These are phyloP conservation scores for Tremellales sp. DNA, from an alignment of 1,284 basidiomycete genomes.

Conservation along the genomic window DNA sequence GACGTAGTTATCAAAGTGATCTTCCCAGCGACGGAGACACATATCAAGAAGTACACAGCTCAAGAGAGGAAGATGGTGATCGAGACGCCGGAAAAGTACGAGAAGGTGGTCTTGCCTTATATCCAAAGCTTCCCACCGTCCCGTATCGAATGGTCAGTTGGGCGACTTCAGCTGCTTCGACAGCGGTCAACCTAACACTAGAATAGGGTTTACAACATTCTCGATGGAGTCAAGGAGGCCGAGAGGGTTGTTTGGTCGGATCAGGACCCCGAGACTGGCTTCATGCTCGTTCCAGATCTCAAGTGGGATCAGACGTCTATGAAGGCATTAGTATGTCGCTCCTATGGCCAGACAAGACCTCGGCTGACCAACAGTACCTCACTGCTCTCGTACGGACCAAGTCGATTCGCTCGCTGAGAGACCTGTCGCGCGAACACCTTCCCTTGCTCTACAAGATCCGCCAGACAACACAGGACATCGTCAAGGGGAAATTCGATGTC, in stretches of 20 bases:
- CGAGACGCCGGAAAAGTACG: slow-evolving; percentile 75
- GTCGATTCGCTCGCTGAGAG: slow-evolving; percentile 63
- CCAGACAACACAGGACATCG: slow-evolving; percentile 58
- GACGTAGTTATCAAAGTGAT: slow-evolving; percentile 61
- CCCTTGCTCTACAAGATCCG: slow-evolving; percentile 64
- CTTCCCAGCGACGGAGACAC: slow-evolving; percentile 74
- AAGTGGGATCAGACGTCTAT: slow-evolving; percentile 82
- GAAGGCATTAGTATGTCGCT: slow-evolving; percentile 42
- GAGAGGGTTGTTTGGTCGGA: slow-evolving; percentile 70
- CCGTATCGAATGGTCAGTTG: slow-evolving; percentile 71
- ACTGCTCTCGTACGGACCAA: slow-evolving; percentile 62
- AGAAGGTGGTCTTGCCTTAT: slow-evolving; percentile 67
- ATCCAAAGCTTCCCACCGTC: slow-evolving; percentile 67
- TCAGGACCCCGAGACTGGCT: slow-evolving; percentile 57
- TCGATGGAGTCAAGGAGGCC: slow-evolving; percentile 73
- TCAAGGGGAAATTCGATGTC: slow-evolving; percentile 67
- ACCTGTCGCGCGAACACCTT: slow-evolving; percentile 63
- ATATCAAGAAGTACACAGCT: slow-evolving; percentile 79
- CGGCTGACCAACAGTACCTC: slow-evolving; percentile 59
- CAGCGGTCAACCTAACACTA: background rate
- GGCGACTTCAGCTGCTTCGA: no score
- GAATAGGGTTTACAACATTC: slow-evolving; percentile 78
- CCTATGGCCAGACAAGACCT: background rate
- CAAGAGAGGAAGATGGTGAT: slow-evolving; percentile 69
- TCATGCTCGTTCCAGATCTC: slow-evolving; percentile 83